Evolutionary conservation across 768 basidiomycete species (phyloP).

Genomic region (Tephrocybe sp.): DNA sequence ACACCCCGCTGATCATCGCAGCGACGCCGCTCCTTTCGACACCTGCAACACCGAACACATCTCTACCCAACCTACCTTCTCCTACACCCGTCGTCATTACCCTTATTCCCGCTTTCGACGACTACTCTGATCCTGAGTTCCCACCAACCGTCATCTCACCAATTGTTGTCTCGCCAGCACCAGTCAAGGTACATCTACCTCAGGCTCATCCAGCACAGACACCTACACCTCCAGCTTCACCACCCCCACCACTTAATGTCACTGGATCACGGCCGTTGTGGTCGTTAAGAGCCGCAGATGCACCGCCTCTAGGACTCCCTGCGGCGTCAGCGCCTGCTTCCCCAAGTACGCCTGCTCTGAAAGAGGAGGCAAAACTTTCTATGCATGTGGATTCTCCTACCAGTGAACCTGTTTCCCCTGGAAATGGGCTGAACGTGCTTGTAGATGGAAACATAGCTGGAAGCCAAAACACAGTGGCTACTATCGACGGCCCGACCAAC

Average conservation of each 20-base stretch:
- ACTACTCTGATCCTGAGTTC: slow-evolving; percentile 34
- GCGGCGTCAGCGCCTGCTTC: not conserved
- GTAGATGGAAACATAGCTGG: not conserved
- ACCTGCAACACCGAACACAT: slow-evolving; percentile 8
- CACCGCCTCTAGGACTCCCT: slow-evolving; percentile 39
- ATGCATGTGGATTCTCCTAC: not conserved
- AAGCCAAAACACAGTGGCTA: not conserved
- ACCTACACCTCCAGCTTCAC: slow-evolving; percentile 46
- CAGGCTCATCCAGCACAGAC: slow-evolving; percentile 25
- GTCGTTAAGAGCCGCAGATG: slow-evolving; percentile 43
- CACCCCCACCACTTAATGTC: slow-evolving; percentile 19
- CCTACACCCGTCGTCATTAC: not conserved
- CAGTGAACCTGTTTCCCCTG: too few species aligned
- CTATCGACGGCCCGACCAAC: not conserved
- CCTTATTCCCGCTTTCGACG: slow-evolving; percentile 6
- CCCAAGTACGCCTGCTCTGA: not conserved
- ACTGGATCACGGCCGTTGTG: slow-evolving; percentile 31
- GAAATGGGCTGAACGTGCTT: too few species aligned
- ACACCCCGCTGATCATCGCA: slow-evolving; percentile 3
- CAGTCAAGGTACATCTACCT: slow-evolving; percentile 3
- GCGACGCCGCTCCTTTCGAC: slow-evolving; percentile 10
- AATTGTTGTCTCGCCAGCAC: slow-evolving; percentile 17
- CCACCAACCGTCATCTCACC: slow-evolving; percentile 1
- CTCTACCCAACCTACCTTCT: slow-evolving; percentile 6
- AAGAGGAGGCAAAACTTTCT: not conserved